These are phyloP conservation scores for Austroboletus niveus DNA, from an alignment of 1,284 basidiomycete species.

Conservation along the genomic window DNA sequence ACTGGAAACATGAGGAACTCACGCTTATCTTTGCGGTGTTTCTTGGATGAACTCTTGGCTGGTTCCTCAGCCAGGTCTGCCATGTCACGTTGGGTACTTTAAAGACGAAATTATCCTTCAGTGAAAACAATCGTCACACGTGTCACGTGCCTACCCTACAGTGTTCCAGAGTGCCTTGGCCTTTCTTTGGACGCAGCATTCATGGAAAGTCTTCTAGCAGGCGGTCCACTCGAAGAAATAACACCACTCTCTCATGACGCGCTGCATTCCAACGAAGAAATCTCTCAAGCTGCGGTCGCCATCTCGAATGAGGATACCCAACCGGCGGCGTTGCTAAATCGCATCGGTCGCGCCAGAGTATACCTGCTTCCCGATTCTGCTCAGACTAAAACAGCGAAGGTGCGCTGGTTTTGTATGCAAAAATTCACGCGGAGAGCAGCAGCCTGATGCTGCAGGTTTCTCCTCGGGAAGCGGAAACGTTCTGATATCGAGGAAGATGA, in stretches of 20 bases:
- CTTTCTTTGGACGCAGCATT: not conserved
- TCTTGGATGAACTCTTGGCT: constrained; percentile 78
- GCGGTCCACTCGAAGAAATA: constrained; percentile 19
- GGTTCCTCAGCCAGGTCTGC: constrained; percentile 42
- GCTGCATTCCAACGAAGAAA: constrained; percentile 50
- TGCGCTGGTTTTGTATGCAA: constrained; percentile 50
- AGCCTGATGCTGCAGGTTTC: constrained; percentile 51
- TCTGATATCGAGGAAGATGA: constrained; percentile 39
- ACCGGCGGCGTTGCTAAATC: constrained; percentile 48
- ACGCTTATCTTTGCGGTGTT: constrained; percentile 92
- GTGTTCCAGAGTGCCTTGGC: not conserved
- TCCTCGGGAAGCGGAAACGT: constrained; percentile 53
- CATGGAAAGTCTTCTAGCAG: constrained; percentile 40
- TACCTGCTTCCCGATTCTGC: constrained; percentile 67
- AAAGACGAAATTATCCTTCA: no score
- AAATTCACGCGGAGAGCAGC: constrained; percentile 32
- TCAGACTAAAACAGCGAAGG: constrained; percentile 58
- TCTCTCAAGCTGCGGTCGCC: constrained; percentile 27
- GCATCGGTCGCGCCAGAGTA: constrained; percentile 65
- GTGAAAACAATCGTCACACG: no score
- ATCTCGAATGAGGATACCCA: constrained; percentile 20
- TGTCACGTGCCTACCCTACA: constrained; percentile 13
- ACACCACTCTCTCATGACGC: constrained; percentile 48
- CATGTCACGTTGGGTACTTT: constrained; percentile 35
- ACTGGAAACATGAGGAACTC: constrained; percentile 24